Conservation (phyloP, 1,284 basidiomycete genomes). For the Ganoderma sinense region DNA sequence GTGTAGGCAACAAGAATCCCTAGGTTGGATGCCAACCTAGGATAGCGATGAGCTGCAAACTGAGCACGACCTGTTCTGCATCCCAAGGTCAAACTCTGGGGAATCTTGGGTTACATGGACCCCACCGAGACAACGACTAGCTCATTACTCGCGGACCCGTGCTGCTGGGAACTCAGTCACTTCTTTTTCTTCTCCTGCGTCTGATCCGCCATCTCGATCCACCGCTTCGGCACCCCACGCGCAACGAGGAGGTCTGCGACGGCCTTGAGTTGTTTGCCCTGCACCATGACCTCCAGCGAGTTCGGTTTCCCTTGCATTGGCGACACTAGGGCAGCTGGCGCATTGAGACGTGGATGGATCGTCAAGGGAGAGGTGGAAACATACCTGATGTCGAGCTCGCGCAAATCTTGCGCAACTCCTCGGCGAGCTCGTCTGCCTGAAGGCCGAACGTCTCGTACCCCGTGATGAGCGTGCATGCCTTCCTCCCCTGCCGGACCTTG, state of each 20-base stretch:
- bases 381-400: constrained; percentile 81
- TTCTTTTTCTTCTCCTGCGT: constrained; percentile 50
- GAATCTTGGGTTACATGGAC: too few species aligned
- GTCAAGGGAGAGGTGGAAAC: constrained; percentile 9
- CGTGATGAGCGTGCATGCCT: constrained; percentile 78
- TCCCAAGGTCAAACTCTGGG: too few species aligned
- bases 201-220: constrained; percentile 67
- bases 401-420: constrained; percentile 79
- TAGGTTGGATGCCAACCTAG: too few species aligned
- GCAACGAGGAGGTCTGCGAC: constrained; percentile 71
- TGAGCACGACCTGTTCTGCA: too few species aligned
- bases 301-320: constrained; percentile 60
- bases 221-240: constrained; percentile 81
- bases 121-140: too few species aligned
- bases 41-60: too few species aligned
- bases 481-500: constrained; percentile 80
- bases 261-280: constrained; percentile 79
- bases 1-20: too few species aligned
- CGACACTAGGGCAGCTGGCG: constrained; percentile 52
- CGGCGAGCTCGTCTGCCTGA: constrained; percentile 76
- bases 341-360: neutral
- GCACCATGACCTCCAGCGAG: constrained; percentile 77
- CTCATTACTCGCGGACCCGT: neutral
- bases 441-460: constrained; percentile 82
- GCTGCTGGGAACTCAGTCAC: neutral